phyloP scores from a whole-genome alignment of 495 filamentous ascomycete genomes.

The Penicillium pulvis region DNA sequence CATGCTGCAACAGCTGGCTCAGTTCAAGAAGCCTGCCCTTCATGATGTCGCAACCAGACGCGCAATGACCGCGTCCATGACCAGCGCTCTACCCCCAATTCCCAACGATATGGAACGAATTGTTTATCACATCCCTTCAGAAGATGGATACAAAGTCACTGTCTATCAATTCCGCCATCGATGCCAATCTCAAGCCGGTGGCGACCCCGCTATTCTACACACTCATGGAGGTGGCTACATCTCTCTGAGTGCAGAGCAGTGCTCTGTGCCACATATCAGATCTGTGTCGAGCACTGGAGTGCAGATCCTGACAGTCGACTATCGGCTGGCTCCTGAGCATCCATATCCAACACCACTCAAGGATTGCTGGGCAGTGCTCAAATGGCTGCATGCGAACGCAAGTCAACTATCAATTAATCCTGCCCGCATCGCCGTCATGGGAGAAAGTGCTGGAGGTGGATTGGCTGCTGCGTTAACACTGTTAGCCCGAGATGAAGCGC shows the following conservation, averaged over 20 bases:
- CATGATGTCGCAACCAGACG: conserved; percentile 14
- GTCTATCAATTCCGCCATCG: conserved; percentile 18
- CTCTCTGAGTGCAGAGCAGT: conserved; percentile 11
- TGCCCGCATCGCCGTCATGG: conserved; percentile 19
- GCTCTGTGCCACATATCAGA: not conserved
- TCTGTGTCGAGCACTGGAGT: conserved; percentile 19
- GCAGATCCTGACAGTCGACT: conserved; percentile 30
- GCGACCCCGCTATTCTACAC: conserved; percentile 18
- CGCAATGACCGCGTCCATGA: conserved; percentile 10
- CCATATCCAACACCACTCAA: conserved; percentile 35
- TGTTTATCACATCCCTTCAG: conserved; percentile 6
- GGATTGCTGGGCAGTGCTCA: conserved; percentile 45
- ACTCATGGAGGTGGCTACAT: conserved; percentile 20
- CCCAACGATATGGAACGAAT: conserved; percentile 21
- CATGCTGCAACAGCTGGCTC: conserved; percentile 8
- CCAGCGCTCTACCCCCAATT: not conserved
- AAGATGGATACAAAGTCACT: conserved; percentile 9
- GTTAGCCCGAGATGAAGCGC: conserved; percentile 40
- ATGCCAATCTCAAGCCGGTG: not conserved
- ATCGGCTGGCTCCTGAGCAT: conserved; percentile 37
- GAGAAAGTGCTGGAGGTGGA: conserved; percentile 62
- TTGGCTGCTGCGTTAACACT: conserved; percentile 44
- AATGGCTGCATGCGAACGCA: conserved; percentile 43
- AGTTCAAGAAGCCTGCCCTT: conserved; percentile 3
- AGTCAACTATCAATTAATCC: conserved; percentile 50